Conservation (phyloP, 345 rosid genomes). For the Lagerstroemia speciosa region DNA sequence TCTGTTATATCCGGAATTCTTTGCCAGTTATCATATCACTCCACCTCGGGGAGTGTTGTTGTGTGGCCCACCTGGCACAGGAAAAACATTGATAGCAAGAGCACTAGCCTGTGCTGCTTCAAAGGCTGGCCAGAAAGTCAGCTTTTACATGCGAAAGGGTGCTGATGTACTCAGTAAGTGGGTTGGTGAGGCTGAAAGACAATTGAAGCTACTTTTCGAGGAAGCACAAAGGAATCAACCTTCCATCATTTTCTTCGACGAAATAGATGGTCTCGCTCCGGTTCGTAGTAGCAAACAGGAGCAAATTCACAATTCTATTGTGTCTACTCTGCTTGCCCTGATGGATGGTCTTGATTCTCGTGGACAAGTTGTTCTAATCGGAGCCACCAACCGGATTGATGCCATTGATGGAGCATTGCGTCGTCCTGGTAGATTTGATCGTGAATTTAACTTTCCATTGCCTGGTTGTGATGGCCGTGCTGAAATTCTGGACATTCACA, state of each 20-base stretch:
- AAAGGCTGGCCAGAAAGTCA: conserved; percentile 99
- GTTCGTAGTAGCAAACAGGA: conserved; percentile 99
- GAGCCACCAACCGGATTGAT: conserved; percentile 99
- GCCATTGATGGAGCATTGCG: conserved; percentile 99
- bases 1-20: conserved; percentile 94
- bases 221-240: conserved; percentile 99
- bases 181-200: conserved; percentile 99
- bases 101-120: conserved; percentile 99
- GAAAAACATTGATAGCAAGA: conserved; percentile 97
- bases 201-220: conserved; percentile 90
- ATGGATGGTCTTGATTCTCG: conserved; percentile 99
- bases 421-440: conserved; percentile 98
- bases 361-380: conserved; percentile 99
- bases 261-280: conserved; percentile 99
- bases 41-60: conserved; percentile 98
- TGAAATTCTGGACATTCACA: conserved; percentile 90
- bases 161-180: conserved; percentile 99
- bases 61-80: conserved; percentile 99
- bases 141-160: conserved; percentile 99
- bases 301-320: conserved; percentile 99
- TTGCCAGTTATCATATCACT: conserved; percentile 86
- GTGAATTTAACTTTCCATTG: conserved; percentile 94
- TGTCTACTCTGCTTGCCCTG: conserved; percentile 94
- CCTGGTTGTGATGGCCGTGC: conserved; percentile 98
- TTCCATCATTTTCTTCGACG: conserved; percentile 96